Evolutionary conservation across 805 yeast species (phyloP), one percentile per base, ranked within the genome.

Genomic region (Lachancea cidri): DNA sequence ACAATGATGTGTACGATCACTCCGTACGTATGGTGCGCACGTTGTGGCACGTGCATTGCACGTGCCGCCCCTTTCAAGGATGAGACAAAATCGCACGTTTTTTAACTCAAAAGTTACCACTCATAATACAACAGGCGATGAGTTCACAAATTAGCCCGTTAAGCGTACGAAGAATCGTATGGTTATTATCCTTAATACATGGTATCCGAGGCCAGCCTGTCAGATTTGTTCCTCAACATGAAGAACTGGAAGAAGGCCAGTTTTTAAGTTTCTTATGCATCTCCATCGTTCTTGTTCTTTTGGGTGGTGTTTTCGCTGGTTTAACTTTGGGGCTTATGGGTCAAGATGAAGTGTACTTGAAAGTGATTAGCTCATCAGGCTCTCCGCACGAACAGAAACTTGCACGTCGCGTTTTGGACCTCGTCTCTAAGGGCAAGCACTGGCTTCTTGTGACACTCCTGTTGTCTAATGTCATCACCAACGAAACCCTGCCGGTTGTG

Each of bases 301-400:
- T 83, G 3, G 95, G 95, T 44, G 95, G 95, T 50, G 80, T 84
- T n/a, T 86, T 86, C 71, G 95, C 95, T 4, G 95, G 95, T 5
- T 71, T 91, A 33, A 93, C 98, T n/a, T 70, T 91, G 36, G 98
- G 93, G 2, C 73, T 91, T 8, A 91, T 91, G 98, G 98, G 98
- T 51, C 98, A 91, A 64, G 98, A 91, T 62, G 98, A 91, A 63
- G 91, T 91, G 17, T 86, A 89, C 55, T 71, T 91, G 46, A 91
- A 86, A 63, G 98, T 91, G 9, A 83, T 91, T 46, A 81, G 88
- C 41, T 78, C 83, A 35, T 78, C 88, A n/a, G 98, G 98, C n/a
- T 80, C 82, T 11, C 61, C 71, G 1, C 50, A 57, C 4, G 97
- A 91, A 60, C 74, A 82, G 29, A 71, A 66, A 38, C 73, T 79